These are phyloP conservation scores for Lantana camara DNA, from an alignment of 257 asterid genomes.

Conservation along the genomic window DNA sequence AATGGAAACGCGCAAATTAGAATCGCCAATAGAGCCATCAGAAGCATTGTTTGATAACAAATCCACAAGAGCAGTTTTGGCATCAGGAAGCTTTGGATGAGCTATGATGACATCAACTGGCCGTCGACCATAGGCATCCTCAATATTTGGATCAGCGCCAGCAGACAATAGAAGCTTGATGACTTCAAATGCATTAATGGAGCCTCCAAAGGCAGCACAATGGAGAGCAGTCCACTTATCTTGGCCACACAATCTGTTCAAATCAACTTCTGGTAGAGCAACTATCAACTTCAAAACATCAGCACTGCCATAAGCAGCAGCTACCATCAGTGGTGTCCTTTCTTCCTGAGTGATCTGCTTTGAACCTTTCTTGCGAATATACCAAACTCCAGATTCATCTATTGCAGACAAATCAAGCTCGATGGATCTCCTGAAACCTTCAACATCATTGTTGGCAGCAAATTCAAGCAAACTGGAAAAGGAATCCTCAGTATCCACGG, in stretches of 20 bases:
- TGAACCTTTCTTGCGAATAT: slow-evolving; percentile 68
- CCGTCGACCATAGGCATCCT: slow-evolving; percentile 64
- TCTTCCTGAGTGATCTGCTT: slow-evolving; percentile 69
- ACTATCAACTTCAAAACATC: slow-evolving; percentile 79
- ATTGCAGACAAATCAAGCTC: slow-evolving; percentile 73
- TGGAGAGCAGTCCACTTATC: slow-evolving; percentile 92
- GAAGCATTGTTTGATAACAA: slow-evolving; percentile 58
- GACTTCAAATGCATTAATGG: slow-evolving; percentile 52
- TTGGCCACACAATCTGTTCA: slow-evolving; percentile 73
- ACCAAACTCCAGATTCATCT: slow-evolving; percentile 84
- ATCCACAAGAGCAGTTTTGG: slow-evolving; percentile 59
- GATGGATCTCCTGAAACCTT: slow-evolving; percentile 64
- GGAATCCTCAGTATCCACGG: slow-evolving; percentile 65
- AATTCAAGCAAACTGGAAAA: slow-evolving; percentile 81
- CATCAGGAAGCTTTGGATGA: slow-evolving; percentile 55
- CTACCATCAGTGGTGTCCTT: slow-evolving; percentile 91
- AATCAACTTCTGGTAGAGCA: slow-evolving; percentile 81
- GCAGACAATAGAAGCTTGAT: slow-evolving; percentile 74
- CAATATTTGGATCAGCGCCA: slow-evolving; percentile 85
- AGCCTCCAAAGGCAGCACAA: slow-evolving; percentile 88
- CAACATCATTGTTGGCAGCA: slow-evolving; percentile 81
- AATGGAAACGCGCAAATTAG: slow-evolving; percentile 39
- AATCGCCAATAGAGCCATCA: slow-evolving; percentile 64
- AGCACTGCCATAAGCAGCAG: slow-evolving; percentile 80
- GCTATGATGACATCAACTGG: slow-evolving; percentile 67